phyloP scores from a whole-genome alignment of 2,329 filamentous ascomycete genomes.

The Fusarium austroafricanum region DNA sequence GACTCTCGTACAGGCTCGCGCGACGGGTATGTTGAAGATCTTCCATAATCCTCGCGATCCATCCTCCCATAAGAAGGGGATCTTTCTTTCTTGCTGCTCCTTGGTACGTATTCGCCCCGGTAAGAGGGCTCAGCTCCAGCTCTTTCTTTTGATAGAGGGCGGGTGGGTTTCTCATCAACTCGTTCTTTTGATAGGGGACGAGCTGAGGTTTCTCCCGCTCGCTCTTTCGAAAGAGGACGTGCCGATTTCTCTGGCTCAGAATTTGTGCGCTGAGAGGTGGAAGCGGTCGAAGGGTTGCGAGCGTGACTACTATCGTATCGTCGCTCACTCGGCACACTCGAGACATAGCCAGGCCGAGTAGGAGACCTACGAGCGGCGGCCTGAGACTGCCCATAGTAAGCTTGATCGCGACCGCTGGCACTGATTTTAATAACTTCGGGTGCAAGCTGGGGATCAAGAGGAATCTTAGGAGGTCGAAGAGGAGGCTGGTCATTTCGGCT shows the following conservation, averaged over 20 bases:
- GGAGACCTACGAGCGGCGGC: constrained; percentile 40
- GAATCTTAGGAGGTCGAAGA: constrained; percentile 43
- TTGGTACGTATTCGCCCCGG: constrained; percentile 44
- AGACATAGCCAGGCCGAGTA: constrained; percentile 47
- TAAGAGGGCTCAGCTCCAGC: constrained; percentile 31
- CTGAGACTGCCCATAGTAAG: constrained; percentile 48
- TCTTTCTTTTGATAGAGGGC: constrained; percentile 51
- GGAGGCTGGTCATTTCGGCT: constrained; percentile 49
- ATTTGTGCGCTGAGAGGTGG: constrained; percentile 46
- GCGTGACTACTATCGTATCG: constrained; percentile 42
- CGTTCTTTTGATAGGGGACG: constrained; percentile 52
- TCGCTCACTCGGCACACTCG: constrained; percentile 46
- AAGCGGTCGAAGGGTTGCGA: constrained; percentile 44
- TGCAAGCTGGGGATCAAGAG: constrained; percentile 53
- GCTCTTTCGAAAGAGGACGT: constrained; percentile 51
- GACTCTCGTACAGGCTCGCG: constrained; percentile 30
- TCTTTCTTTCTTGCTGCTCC: constrained; percentile 48
- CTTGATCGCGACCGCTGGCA: constrained; percentile 56
- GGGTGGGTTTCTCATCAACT: constrained; percentile 37
- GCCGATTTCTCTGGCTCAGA: constrained; percentile 44
- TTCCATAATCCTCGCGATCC: constrained; percentile 38
- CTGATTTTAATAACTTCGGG: constrained; percentile 58
- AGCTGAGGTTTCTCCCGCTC: constrained; percentile 34
- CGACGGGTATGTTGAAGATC: constrained; percentile 24
- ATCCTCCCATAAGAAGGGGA: constrained; percentile 46